Conservation (phyloP, 345 rosid genomes). For the Gossypium turneri region DNA sequence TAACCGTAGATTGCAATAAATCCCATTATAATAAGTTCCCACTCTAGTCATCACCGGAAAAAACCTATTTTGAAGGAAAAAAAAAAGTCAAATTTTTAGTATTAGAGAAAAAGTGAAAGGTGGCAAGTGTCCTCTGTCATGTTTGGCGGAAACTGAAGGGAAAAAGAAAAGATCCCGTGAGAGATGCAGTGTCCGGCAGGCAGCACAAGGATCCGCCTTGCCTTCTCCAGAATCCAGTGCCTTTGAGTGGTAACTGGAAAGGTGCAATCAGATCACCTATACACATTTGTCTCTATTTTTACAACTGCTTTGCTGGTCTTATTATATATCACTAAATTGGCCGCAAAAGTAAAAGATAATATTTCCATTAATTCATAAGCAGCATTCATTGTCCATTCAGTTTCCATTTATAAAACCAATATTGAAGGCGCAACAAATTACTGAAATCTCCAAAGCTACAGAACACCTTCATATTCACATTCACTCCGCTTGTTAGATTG, state of each 20-base stretch:
- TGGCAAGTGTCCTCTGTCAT: too few species aligned
- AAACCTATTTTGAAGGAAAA: too few species aligned
- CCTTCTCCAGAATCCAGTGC: not conserved
- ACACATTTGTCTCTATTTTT: not conserved
- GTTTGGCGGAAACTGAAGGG: too few species aligned
- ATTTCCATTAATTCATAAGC: not conserved
- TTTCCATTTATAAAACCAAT: not conserved
- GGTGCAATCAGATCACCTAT: not conserved
- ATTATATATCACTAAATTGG: too few species aligned
- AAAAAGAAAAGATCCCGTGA: too few species aligned
- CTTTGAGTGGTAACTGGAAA: not conserved
- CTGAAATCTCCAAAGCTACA: conserved; percentile 1
- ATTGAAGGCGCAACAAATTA: not conserved
- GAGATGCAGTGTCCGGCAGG: not conserved
- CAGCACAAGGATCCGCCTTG: not conserved
- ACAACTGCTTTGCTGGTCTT: not conserved
- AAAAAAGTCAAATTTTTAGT: too few species aligned
- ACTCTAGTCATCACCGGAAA: too few species aligned
- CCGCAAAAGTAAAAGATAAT: too few species aligned
- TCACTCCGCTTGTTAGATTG: not conserved
- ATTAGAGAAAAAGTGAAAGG: too few species aligned
- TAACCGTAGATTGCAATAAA: too few species aligned
- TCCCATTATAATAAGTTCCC: too few species aligned
- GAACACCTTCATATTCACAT: not conserved
- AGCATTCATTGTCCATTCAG: not conserved